A percentile compares a stretch with the other conserved stretches of the same genome.
Conservation (phyloP, 2,329 filamentous ascomycete genomes). For the Xylaria sp. region DNA sequence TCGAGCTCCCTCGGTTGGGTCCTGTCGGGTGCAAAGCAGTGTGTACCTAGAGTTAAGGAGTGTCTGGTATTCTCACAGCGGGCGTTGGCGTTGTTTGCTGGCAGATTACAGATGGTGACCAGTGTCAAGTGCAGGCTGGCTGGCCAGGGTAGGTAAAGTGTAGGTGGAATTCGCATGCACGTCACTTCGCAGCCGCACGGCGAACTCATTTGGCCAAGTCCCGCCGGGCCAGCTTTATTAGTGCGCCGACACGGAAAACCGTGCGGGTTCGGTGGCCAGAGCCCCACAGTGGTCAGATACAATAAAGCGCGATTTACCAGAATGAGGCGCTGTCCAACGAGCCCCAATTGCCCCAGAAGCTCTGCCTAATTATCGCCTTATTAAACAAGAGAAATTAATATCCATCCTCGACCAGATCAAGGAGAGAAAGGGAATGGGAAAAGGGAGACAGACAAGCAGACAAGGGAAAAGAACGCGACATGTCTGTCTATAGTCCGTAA, state of each 20-base stretch:
- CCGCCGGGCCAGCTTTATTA: background rate
- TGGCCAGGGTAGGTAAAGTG: background rate
- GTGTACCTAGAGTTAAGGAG: background rate
- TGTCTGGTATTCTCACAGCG: background rate
- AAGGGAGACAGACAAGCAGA: no score
- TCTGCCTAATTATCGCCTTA: no score
- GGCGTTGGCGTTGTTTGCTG: background rate
- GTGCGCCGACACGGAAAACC: background rate
- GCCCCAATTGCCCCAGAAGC: no score
- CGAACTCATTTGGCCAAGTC: background rate
- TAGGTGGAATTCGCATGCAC: constrained; percentile 20
- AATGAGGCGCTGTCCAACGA: no score
- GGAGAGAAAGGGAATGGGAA: no score
- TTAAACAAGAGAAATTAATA: no score
- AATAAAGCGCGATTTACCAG: no score
- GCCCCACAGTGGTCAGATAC: background rate
- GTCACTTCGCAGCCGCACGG: constrained; percentile 26
- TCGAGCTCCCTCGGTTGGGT: background rate
- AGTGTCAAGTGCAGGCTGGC: background rate
- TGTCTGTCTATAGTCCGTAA: no score
- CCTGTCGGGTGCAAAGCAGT: no score
- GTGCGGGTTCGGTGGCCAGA: background rate
- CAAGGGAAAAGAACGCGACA: no score
- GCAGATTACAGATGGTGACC: no score
- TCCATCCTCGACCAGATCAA: no score